Conservation (phyloP, 169 alveolate species). For the Babesia sp. region DNA sequence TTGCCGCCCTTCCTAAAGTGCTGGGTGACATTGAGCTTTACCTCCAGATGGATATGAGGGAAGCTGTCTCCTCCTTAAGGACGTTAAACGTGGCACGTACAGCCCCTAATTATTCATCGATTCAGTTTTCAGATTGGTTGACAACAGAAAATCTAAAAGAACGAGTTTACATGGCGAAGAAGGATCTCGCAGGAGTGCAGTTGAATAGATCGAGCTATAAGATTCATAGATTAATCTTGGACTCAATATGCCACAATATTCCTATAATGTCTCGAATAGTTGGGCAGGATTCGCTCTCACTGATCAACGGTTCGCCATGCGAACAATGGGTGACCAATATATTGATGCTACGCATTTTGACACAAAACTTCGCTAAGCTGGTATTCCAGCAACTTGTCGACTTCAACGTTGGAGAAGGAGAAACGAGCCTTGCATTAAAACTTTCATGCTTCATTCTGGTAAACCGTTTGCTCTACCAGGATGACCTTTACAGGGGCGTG, state of each 20-base stretch:
- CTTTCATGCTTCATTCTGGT: constrained; percentile 5
- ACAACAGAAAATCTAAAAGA: constrained; percentile 5
- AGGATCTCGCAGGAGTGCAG: constrained; percentile 36
- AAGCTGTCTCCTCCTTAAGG: not conserved
- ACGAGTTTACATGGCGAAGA: constrained; percentile 1
- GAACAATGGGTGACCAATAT: not conserved
- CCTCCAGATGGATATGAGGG: constrained; percentile 33
- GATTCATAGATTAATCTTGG: constrained; percentile 32
- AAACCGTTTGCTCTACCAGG: constrained; percentile 20
- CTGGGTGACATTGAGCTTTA: constrained; percentile 42
- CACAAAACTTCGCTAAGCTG: not conserved
- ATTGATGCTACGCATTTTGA: constrained; percentile 6
- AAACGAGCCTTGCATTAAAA: not conserved
- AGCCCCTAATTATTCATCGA: constrained; percentile 34
- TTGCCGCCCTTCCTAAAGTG: constrained; percentile 41
- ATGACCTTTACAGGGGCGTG: not conserved
- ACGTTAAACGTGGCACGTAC: not conserved
- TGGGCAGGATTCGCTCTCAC: not conserved
- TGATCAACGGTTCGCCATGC: constrained; percentile 1
- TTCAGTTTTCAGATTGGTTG: not conserved
- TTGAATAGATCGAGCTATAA: constrained; percentile 26
- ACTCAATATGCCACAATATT: constrained; percentile 20
- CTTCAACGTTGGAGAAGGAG: not conserved
- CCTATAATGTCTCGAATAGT: not conserved
- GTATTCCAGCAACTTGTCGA: not conserved